These are phyloP conservation scores for Cicer chorassanicum DNA, from an alignment of 306 rosid genomes.

Conservation along the genomic window DNA sequence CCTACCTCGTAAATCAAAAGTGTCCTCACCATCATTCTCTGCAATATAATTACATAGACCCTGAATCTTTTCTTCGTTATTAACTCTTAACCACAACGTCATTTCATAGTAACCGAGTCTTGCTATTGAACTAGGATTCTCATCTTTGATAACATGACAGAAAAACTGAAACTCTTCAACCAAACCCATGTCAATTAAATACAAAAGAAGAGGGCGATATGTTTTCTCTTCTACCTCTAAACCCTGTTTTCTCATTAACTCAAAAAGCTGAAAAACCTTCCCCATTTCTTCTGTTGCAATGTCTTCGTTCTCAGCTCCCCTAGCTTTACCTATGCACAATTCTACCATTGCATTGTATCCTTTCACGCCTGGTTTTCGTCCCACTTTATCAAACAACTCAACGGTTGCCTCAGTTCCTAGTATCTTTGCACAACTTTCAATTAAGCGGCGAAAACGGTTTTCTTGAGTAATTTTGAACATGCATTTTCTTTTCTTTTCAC, in stretches of 20 bases:
- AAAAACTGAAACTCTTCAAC: slow-evolving; percentile 69
- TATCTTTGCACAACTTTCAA: slow-evolving; percentile 51
- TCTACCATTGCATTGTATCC: slow-evolving; percentile 64
- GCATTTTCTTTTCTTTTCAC: slow-evolving; percentile 62
- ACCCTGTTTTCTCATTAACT: slow-evolving; percentile 70
- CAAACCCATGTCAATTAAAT: slow-evolving; percentile 69
- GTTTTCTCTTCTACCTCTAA: slow-evolving; percentile 67
- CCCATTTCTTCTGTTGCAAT: slow-evolving; percentile 59
- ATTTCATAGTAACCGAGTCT: slow-evolving; percentile 86
- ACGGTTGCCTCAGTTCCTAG: slow-evolving; percentile 62
- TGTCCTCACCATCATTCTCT: slow-evolving; percentile 49
- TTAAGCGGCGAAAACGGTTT: slow-evolving; percentile 48
- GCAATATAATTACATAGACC: slow-evolving; percentile 60
- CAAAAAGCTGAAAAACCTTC: slow-evolving; percentile 59
- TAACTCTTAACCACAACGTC: slow-evolving; percentile 67
- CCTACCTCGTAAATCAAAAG: slow-evolving; percentile 64
- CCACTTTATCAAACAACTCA: slow-evolving; percentile 61
- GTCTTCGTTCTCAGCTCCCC: slow-evolving; percentile 56
- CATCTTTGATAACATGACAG: slow-evolving; percentile 56
- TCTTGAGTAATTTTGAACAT: slow-evolving; percentile 53
- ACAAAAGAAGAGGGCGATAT: slow-evolving; percentile 68
- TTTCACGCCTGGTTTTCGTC: slow-evolving; percentile 59
- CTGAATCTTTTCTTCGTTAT: slow-evolving; percentile 70
- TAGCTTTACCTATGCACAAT: slow-evolving; percentile 65
- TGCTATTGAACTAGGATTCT: slow-evolving; percentile 55